Evolutionary conservation across 2,329 filamentous ascomycete species (phyloP).

Genomic region (Alternaria longipes): DNA sequence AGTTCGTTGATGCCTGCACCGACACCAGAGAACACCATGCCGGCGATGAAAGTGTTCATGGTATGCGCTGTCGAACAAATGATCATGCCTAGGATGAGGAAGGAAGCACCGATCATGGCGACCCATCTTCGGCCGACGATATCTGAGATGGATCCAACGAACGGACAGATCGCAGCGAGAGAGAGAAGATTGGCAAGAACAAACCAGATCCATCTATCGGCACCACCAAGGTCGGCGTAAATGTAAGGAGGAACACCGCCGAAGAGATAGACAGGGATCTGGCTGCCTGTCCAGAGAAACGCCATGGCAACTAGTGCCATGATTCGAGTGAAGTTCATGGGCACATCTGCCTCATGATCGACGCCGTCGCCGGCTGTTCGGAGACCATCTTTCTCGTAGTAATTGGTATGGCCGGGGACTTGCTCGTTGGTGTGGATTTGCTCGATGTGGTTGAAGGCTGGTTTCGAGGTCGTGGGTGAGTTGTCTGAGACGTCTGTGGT

Average conservation of each 20-base stretch:
- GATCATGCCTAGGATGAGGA: conserved; percentile 50
- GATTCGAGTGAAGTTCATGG: conserved; percentile 42
- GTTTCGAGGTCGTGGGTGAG: conserved; percentile 21
- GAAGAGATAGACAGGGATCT: conserved; percentile 61
- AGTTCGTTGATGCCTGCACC: conserved; percentile 74
- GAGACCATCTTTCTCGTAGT: conserved; percentile 59
- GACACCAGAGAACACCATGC: conserved; percentile 64
- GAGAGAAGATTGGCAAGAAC: conserved; percentile 62
- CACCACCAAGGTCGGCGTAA: conserved; percentile 68
- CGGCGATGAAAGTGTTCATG: conserved; percentile 40
- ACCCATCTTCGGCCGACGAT: conserved; percentile 43
- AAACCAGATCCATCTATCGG: conserved; percentile 67
- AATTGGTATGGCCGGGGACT: conserved; percentile 50
- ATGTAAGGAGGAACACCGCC: conserved; percentile 56
- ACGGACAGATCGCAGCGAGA: conserved; percentile 65
- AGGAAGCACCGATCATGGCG: conserved; percentile 36
- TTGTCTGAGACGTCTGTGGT: conserved; percentile 22
- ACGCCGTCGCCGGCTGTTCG: conserved; percentile 44
- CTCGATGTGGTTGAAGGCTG: conserved; percentile 36
- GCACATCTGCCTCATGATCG: conserved; percentile 22
- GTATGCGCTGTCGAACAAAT: conserved; percentile 36
- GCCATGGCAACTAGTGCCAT: conserved; percentile 61
- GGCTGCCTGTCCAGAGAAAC: conserved; percentile 66
- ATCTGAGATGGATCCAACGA: conserved; percentile 63
- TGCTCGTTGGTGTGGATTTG: conserved; percentile 50